A percentile compares a stretch with the other conserved stretches of the same genome.
phyloP scores from a whole-genome alignment of 2,329 filamentous ascomycete species.

The Trichoderma guizhouense region DNA sequence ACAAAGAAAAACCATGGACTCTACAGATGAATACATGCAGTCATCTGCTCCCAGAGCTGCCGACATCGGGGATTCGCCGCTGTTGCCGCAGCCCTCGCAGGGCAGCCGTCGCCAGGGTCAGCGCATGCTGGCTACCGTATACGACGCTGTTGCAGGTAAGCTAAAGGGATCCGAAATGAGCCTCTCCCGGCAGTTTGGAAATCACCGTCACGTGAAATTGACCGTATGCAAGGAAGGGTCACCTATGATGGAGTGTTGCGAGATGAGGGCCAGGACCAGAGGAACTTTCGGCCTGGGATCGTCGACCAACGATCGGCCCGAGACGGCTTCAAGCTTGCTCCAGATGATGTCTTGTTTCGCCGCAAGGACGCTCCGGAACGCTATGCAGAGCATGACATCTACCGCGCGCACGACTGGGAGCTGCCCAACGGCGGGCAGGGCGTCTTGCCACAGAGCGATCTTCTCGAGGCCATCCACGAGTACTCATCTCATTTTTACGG shows the following conservation, averaged over 20 bases:
- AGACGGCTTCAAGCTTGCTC: conserved; percentile 43
- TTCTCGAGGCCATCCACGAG: conserved; percentile 65
- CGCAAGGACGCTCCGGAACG: conserved; percentile 61
- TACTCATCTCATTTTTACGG: conserved; percentile 68
- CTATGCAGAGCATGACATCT: conserved; percentile 69
- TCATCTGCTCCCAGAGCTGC: neutral
- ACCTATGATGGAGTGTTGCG: conserved; percentile 25
- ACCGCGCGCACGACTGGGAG: conserved; percentile 61
- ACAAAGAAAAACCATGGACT: neutral
- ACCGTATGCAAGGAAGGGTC: conserved; percentile 31
- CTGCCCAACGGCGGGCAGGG: conserved; percentile 44
- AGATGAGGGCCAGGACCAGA: conserved; percentile 19
- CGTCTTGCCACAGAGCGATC: conserved; percentile 63
- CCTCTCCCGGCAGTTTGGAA: conserved; percentile 10
- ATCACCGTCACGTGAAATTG: conserved; percentile 24
- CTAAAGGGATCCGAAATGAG: conserved; percentile 14
- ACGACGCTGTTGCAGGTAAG: conserved; percentile 69
- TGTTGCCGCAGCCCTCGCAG: neutral
- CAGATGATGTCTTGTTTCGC: conserved; percentile 70
- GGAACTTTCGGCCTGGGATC: neutral
- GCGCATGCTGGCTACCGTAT: conserved; percentile 53
- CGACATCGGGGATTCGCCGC: conserved; percentile 2
- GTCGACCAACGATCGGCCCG: conserved; percentile 15
- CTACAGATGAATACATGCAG: neutral
- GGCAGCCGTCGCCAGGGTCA: conserved; percentile 20